A percentile compares a stretch with the other conserved stretches of the same genome.
These are phyloP conservation scores for Rhizopogon roseolus DNA, from an alignment of 768 basidiomycete genomes.

Conservation along the genomic window DNA sequence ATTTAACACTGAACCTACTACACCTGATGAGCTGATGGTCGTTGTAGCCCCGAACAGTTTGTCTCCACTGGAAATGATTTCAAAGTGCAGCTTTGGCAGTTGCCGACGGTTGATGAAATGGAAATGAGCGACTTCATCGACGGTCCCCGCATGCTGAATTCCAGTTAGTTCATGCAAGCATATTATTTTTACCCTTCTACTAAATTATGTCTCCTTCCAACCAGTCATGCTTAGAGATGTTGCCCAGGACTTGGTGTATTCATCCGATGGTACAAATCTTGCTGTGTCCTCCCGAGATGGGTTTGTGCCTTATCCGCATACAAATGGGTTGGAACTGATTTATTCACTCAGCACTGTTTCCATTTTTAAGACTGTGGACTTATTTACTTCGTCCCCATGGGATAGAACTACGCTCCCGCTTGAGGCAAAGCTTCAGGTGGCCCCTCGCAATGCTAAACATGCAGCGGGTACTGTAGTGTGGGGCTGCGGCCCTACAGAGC, in stretches of 20 bases:
- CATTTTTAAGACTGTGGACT: conserved; percentile 15
- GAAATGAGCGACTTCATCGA: not conserved
- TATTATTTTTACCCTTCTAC: not conserved
- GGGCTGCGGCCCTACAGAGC: conserved; percentile 38
- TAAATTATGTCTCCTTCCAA: conserved; percentile 3
- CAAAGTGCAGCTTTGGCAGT: conserved; percentile 38
- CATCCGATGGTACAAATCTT: conserved; percentile 33
- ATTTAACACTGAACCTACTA: conserved; percentile 4
- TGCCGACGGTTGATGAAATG: conserved; percentile 17
- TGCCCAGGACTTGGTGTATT: conserved; percentile 43
- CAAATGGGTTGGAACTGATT: not conserved
- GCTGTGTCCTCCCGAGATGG: conserved; percentile 30
- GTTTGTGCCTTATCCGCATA: conserved; percentile 11
- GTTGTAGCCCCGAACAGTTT: conserved; percentile 32
- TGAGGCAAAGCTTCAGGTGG: conserved; percentile 9
- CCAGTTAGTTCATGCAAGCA: conserved; percentile 9
- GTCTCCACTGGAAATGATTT: conserved; percentile 47
- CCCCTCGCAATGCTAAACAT: conserved; percentile 16
- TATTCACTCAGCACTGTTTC: conserved; percentile 15
- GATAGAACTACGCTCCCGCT: conserved; percentile 8
- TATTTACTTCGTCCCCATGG: conserved; percentile 14
- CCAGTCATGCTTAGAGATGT: conserved; percentile 21
- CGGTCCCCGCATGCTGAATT: conserved; percentile 7
- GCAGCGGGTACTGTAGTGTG: conserved; percentile 46
- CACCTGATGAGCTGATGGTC: conserved; percentile 5